Percentiles rank a stretch among this genome's conserved stretches.
phyloP scores from a whole-genome alignment of 306 rosid genomes.

The Malus orientalis region DNA sequence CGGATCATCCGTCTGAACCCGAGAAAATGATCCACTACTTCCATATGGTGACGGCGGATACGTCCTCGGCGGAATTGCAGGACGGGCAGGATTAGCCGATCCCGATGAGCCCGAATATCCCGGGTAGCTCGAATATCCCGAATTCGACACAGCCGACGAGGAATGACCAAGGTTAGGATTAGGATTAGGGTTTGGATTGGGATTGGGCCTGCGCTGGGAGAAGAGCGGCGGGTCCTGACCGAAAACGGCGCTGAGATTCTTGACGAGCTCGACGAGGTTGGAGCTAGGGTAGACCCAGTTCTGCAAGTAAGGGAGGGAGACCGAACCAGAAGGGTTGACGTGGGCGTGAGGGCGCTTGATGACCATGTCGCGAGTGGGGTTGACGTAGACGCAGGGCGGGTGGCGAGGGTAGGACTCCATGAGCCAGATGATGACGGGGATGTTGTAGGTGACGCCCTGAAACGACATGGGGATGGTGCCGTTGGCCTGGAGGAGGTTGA shows the following conservation, averaged over 20 bases:
- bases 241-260: constrained; percentile 37
- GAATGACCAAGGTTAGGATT: constrained; percentile 21
- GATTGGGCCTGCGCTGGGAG: constrained; percentile 61
- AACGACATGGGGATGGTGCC: constrained; percentile 80
- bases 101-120: neutral
- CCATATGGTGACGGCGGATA: constrained; percentile 84
- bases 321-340: constrained; percentile 79
- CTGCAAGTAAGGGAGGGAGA: constrained; percentile 59
- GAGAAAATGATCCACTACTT: constrained; percentile 12
- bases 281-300: constrained; percentile 78
- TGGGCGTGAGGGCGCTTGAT: constrained; percentile 79
- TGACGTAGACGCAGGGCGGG: constrained; percentile 78
- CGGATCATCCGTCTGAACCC: constrained; percentile 57
- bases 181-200: constrained; percentile 17
- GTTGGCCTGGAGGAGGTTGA: constrained; percentile 82
- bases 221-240: constrained; percentile 77
- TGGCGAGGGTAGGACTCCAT: constrained; percentile 90
- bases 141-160: constrained; percentile 2
- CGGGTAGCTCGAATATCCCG: constrained; percentile 1
- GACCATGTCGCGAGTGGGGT: constrained; percentile 92
- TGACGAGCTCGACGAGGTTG: constrained; percentile 56
- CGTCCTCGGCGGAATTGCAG: constrained; percentile 43
- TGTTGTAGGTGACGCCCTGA: constrained; percentile 74
- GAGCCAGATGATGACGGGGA: constrained; percentile 88
- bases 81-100: constrained; percentile 29